Evolutionary conservation across 2,329 filamentous ascomycete genomes (phyloP), one percentile per base, ranked within the genome.

Genomic region (Penicillium vulpinum): DNA sequence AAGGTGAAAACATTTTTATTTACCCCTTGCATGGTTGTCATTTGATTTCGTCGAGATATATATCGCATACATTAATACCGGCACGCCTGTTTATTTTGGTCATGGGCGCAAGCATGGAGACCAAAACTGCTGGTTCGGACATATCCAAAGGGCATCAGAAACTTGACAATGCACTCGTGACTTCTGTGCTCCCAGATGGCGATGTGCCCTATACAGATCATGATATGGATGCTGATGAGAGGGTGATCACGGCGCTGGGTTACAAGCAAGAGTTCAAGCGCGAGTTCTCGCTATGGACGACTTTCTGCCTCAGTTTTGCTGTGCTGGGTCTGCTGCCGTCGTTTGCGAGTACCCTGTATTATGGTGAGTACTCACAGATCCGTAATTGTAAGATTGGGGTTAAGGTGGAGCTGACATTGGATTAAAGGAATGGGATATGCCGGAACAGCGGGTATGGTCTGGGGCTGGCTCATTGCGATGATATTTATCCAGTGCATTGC

Each of bases 381-480:
- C 18, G 10, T 43, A 9, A 21, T 16, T 43, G 47, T 57, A 22
- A 46, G 18, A 31, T 38, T n/a, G 2, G 33, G 15, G 24, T 1
- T 6, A 35, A 2, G 24, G 9, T 33, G 24, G 40, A 26, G 21
- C 59, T 51, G 54, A 61, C 21, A 29, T 21, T 24, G 26, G 18
- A 28, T 35, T 38, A 4, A 60, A 73, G 76, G 77, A 54, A 77
- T 79, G 79, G 81, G 82, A 36, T 84, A 84, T 69, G 80, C 80
- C 22, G 80, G 83, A 5, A 83, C 81, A 0, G 81, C 78, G 57
- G 85, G 86, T 24, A 89, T 90, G 86, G 86, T 86, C 2, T 91
- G 88, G 88, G 88, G 88, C 5, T 91, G 88, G 88, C 74, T 90
- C 28, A 78, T 91, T 44, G 87, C 87, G 47, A 88, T 90, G 82